Evolutionary conservation across 2,329 filamentous ascomycete genomes (phyloP), one percentile per base, ranked within the genome.

Genomic region (Clarireedia paspali): DNA sequence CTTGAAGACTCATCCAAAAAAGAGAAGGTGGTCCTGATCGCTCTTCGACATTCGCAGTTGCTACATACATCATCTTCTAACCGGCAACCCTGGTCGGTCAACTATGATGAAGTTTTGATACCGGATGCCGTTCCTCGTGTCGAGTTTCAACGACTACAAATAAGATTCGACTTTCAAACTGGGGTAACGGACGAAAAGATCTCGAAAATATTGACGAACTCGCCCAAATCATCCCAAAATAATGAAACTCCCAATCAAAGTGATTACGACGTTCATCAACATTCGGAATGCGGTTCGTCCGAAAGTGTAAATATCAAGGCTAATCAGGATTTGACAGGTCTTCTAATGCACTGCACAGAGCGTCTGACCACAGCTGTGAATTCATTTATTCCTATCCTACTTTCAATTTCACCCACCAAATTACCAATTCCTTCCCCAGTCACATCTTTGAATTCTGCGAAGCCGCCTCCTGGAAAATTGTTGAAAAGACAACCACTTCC

Each of bases 81-180:
- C 7, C 5, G 24, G 7, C 46, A 27, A 20, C 46, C 38, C 17
- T 55, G 53, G 53, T 50, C 53, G 34, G 15, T n/a, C 6, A 42
- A 17, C 34, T 47, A 17, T 50, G 30, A 24, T 12, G 60, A 64
- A 27, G 45, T 67, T 12, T 55, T 39, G 10, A 56, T 59, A 24
- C 64, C 65, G 23, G 45, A 57, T 3, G 47, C 48, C 36, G 51
- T 67, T 7, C 38, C 55, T 9, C 56, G 56, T 47, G 59, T 48
- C 4, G 47, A 60, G 9, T 50, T 68, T 47, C 50, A 64, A 42
- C 56, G 38, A 39, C 34, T 68, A 20, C 54, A 60, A 17, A 40
- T 68, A 10, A 46, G 38, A n/a, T 57, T 66, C 23, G 45, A 60
- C 7, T 65, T 68, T 44, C 34, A 20, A 42, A 17, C 26, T 1